These are phyloP conservation scores for Botrytis byssoidea DNA, from an alignment of 2,329 filamentous ascomycete genomes.

Conservation along the genomic window DNA sequence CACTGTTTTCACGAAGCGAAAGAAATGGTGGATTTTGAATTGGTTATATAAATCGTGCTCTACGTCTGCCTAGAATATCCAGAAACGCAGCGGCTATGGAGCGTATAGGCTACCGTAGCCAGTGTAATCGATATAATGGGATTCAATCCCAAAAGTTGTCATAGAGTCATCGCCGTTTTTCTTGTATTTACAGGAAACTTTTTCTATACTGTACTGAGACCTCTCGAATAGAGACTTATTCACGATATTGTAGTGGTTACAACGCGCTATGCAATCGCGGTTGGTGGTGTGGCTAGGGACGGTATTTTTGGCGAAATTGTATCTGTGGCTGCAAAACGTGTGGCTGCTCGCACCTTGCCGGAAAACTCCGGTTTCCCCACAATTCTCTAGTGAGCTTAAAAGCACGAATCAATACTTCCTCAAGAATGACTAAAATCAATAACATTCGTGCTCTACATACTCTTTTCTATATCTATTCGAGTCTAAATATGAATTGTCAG, in stretches of 20 bases:
- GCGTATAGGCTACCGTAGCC: fast-evolving
- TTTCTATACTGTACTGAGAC: too few relatives aligned
- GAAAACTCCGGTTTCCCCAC: neutral
- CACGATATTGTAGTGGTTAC: too few relatives aligned
- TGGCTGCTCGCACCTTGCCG: neutral
- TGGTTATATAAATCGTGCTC: neutral
- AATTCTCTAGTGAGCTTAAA: neutral
- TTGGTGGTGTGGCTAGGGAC: too few relatives aligned
- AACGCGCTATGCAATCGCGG: too few relatives aligned
- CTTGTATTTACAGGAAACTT: too few relatives aligned
- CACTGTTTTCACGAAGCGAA: neutral
- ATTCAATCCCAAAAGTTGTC: too few relatives aligned
- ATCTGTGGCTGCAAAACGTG: neutral
- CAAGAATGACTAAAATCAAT: neutral
- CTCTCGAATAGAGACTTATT: too few relatives aligned
- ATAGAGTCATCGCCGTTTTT: too few relatives aligned
- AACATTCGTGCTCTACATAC: neutral
- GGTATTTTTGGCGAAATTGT: too few relatives aligned
- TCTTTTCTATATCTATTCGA: neutral
- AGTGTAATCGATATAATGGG: too few relatives aligned
- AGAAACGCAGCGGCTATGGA: neutral
- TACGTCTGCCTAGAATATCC: fast-evolving
- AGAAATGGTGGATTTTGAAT: neutral
- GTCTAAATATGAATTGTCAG: neutral
- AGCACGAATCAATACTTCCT: neutral